Evolutionary conservation across 495 filamentous ascomycete genomes (phyloP).

Genomic region (Aspergillus biplanus): DNA sequence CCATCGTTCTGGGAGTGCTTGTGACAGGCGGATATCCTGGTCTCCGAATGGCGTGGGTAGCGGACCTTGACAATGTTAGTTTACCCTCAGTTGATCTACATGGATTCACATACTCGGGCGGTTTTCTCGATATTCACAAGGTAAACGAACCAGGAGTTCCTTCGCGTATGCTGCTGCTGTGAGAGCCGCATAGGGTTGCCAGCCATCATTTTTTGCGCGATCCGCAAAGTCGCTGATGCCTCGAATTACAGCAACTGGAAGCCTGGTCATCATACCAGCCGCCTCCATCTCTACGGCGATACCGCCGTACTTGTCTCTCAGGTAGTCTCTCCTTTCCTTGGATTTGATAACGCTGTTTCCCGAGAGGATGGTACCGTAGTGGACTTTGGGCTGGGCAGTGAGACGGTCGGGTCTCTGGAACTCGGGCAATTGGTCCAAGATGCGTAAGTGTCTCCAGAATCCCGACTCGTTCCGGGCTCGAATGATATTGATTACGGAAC

Average conservation of each 20-base stretch:
- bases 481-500: background rate
- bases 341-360: background rate
- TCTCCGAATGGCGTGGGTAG: background rate
- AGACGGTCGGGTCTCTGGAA: background rate
- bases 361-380: slow-evolving; percentile 1
- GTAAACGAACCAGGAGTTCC: background rate
- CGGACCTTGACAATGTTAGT: background rate
- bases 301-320: background rate
- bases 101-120: background rate
- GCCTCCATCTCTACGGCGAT: slow-evolving; percentile 4
- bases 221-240: slow-evolving; percentile 6
- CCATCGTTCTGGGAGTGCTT: background rate
- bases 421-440: background rate
- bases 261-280: slow-evolving; percentile 1
- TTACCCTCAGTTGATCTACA: background rate
- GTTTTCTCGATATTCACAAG: background rate
- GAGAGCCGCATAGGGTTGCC: background rate
- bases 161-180: background rate
- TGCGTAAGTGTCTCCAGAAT: background rate
- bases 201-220: background rate
- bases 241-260: slow-evolving; percentile 2
- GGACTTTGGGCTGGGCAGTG: background rate
- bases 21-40: background rate
- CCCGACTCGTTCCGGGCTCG: background rate
- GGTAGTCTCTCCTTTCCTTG: background rate